phyloP scores from a whole-genome alignment of 2,329 filamentous ascomycete species.

The Fonsecaea pugnacius region DNA sequence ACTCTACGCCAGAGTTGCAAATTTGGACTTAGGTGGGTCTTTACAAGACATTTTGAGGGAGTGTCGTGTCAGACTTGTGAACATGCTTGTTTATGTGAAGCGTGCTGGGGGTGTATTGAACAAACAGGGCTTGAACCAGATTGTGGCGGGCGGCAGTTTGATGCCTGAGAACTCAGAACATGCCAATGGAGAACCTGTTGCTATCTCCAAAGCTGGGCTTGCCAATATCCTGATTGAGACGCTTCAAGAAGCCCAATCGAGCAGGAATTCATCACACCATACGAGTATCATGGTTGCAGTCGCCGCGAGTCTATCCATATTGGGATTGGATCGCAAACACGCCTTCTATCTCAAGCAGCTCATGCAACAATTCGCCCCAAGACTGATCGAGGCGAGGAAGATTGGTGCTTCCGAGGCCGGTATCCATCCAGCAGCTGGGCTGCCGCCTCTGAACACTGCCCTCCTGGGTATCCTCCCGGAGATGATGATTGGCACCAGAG shows the following conservation, averaged over 20 bases:
- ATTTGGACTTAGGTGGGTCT: constrained; percentile 31
- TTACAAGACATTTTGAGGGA: constrained; percentile 32
- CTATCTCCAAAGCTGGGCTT: constrained; percentile 30
- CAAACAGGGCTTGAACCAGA: constrained; percentile 22
- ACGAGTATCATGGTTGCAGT: constrained; percentile 64
- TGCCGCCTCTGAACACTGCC: constrained; percentile 70
- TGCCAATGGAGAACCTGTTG: constrained; percentile 26
- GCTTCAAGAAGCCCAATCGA: constrained; percentile 31
- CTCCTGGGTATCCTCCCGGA: constrained; percentile 29
- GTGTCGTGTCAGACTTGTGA: constrained; percentile 29
- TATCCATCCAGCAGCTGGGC: constrained; percentile 87
- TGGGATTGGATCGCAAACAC: constrained; percentile 86
- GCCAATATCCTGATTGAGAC: constrained; percentile 34
- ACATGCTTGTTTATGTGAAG: constrained; percentile 29
- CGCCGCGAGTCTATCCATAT: constrained; percentile 76
- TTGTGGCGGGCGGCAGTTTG: constrained; percentile 14
- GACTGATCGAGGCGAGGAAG: constrained; percentile 86
- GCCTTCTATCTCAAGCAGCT: constrained; percentile 87
- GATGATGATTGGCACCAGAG: constrained; percentile 47
- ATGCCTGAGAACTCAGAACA: neutral
- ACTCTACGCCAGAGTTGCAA: constrained; percentile 30
- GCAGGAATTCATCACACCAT: constrained; percentile 27
- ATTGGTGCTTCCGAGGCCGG: constrained; percentile 94
- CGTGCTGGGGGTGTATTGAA: constrained; percentile 25
- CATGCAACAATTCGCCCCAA: constrained; percentile 78